Conservation (phyloP, 2,329 filamentous ascomycete species). For the Amauroascus niger region DNA sequence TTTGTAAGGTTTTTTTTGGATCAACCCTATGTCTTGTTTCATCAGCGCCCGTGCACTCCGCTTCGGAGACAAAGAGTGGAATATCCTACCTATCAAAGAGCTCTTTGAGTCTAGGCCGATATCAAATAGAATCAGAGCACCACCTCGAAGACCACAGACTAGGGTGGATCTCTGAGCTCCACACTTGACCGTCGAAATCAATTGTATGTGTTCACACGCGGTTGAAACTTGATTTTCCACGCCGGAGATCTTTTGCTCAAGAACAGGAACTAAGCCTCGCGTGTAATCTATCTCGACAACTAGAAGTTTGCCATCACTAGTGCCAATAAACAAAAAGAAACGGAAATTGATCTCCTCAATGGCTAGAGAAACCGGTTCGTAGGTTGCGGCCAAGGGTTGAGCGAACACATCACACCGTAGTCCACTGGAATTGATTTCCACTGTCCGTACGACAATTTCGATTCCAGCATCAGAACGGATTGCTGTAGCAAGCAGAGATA, state of each 20-base stretch:
- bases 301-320: constrained; percentile 30
- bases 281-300: constrained; percentile 23
- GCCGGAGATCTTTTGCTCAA: constrained; percentile 23
- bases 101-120: constrained; percentile 18
- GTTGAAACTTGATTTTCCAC: constrained; percentile 25
- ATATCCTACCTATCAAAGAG: constrained; percentile 24
- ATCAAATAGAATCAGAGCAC: constrained; percentile 30
- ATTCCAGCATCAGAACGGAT: constrained; percentile 22
- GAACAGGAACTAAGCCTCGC: constrained; percentile 19
- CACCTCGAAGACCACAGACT: constrained; percentile 40
- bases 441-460: constrained; percentile 24
- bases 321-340: constrained; percentile 33
- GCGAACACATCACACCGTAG: constrained; percentile 21
- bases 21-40: constrained; percentile 22
- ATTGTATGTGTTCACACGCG: constrained; percentile 29
- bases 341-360: constrained; percentile 24
- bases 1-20: constrained; percentile 24
- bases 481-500: constrained; percentile 25
- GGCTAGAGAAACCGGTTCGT: constrained; percentile 32
- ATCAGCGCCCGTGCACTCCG: not conserved
- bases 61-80: not conserved
- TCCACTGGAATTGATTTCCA: constrained; percentile 17
- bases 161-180: constrained; percentile 21
- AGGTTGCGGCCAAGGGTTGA: constrained; percentile 21
- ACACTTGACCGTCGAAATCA: constrained; percentile 20